Base-by-base conservation (phyloP, 2,329 filamentous ascomycete species). In the Paraconiothyrium sp. region DNA sequence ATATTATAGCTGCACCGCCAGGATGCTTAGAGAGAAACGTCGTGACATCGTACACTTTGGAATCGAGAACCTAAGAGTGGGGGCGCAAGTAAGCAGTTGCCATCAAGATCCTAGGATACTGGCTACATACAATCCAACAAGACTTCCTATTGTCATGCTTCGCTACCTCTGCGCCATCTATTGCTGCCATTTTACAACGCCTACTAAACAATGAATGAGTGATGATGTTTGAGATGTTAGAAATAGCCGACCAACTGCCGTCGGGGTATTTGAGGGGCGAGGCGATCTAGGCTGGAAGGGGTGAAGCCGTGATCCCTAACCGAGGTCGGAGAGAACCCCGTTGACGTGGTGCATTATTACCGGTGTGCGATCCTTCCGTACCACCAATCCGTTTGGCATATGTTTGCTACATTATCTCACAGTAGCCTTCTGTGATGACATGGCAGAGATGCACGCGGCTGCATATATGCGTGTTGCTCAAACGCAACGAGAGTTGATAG, bases 11-110 rank as follows among this genome's bases (percentile, higher is more conserved):
- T n/a, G 86, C 78, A 24, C 88, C 88, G n/a, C 88, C 87, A 3
- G 88, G 87, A 74, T 89, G 88, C 54, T 87, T 80, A 8, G 83
- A 82, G 5, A 87, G 79, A 71, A 92, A 92, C 14, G 84, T 82
- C 4, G 87, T 89, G 35, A 92, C 78, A 74, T 92, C 86, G 79
- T 89, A 91, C 5, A 91, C 88, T 65, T 86, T 85, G 39, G 85
- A 85, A 71, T 91, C 85, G 9, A 92, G 83, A 6, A 91, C 54
- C 54, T 56, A n/a, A 56, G 27, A 48, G 43, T 47, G 52, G 52
- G 37, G 52, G 24, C 11, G 41, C 39, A 46, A 16, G 41, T 46
- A 2, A 47, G 20, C 30, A 24, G 22, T n/a, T 41, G 39, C 27
- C 3, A 16, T 37, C 9, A 6, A 13, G 4, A 47, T 0, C n/a